These are phyloP conservation scores for Hypoxylon fuscum DNA, from an alignment of 495 filamentous ascomycete species.

Conservation along the genomic window DNA sequence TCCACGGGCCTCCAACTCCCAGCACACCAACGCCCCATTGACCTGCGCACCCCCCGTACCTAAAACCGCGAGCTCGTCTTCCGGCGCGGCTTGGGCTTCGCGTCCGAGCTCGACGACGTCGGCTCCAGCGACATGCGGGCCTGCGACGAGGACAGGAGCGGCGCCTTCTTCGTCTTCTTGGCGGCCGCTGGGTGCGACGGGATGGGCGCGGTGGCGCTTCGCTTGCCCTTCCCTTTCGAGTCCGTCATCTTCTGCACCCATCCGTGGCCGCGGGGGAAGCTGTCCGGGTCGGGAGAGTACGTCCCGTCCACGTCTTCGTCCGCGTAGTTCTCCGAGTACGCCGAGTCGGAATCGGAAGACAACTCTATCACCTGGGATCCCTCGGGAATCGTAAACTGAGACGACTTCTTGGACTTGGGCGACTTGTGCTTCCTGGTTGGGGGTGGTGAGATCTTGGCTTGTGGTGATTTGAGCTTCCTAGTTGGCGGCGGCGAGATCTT, in stretches of 20 bases:
- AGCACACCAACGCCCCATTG: no score
- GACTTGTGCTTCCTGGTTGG: constrained; percentile 16
- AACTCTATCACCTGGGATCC: constrained; percentile 54
- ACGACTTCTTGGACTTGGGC: constrained; percentile 6
- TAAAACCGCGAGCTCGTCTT: constrained; percentile 37
- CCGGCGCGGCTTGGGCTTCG: constrained; percentile 20
- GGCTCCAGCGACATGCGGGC: constrained; percentile 8
- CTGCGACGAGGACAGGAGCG: constrained; percentile 26
- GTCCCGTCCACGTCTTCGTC: constrained; percentile 55
- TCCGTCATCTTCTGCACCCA: constrained; percentile 40
- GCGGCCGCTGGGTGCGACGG: background rate
- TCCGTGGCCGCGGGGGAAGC: constrained; percentile 33
- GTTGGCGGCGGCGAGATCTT: constrained; percentile 32
- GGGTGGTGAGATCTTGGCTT: constrained; percentile 30
- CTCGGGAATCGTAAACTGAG: constrained; percentile 44
- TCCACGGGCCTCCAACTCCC: no score
- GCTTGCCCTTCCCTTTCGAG: background rate
- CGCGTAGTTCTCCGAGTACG: constrained; percentile 50
- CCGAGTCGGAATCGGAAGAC: constrained; percentile 51
- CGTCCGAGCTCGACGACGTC: background rate
- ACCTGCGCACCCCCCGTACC: no score
- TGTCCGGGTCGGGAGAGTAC: constrained; percentile 39
- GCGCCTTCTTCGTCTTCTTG: constrained; percentile 9
- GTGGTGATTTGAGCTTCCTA: constrained; percentile 11
- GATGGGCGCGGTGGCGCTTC: constrained; percentile 18